Conservation (phyloP, 805 yeast genomes). For the Saccharomycopsis babjevae region DNA sequence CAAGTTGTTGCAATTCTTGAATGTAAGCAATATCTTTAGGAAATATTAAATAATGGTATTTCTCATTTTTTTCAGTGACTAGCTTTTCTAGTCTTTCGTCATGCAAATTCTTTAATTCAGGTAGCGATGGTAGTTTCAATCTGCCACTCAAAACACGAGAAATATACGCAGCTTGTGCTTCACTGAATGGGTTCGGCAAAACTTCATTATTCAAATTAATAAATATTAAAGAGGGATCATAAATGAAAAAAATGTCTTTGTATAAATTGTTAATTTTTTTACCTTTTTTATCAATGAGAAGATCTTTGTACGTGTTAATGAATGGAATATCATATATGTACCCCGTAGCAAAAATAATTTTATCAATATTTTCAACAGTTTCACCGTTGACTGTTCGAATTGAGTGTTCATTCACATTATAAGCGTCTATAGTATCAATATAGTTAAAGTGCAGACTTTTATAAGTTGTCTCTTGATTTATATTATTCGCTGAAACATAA, state of each 20-base stretch:
- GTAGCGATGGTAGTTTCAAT: constrained; percentile 37
- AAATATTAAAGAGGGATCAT: constrained; percentile 56
- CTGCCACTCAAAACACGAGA: constrained; percentile 53
- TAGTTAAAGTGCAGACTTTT: neutral
- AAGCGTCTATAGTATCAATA: neutral
- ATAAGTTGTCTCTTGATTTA: neutral
- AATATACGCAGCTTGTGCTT: constrained; percentile 54
- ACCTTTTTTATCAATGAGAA: constrained; percentile 37
- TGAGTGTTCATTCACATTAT: constrained; percentile 10
- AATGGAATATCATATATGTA: constrained; percentile 57
- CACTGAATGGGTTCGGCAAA: constrained; percentile 52
- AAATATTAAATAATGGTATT: neutral
- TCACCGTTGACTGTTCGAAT: constrained; percentile 42
- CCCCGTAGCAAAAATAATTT: constrained; percentile 64
- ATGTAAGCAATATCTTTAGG: constrained; percentile 1
- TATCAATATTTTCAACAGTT: constrained; percentile 38
- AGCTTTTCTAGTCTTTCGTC: neutral
- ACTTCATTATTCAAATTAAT: constrained; percentile 53
- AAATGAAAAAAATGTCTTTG: constrained; percentile 46
- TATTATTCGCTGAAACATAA: neutral
- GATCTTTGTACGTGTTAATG: constrained; percentile 19
- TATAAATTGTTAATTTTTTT: constrained; percentile 41
- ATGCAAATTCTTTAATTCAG: constrained; percentile 35
- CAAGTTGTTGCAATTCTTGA: neutral
- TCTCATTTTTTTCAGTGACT: neutral